These are phyloP conservation scores for Hypoxylon subgilvum DNA, from an alignment of 495 filamentous ascomycete genomes.

Conservation along the genomic window DNA sequence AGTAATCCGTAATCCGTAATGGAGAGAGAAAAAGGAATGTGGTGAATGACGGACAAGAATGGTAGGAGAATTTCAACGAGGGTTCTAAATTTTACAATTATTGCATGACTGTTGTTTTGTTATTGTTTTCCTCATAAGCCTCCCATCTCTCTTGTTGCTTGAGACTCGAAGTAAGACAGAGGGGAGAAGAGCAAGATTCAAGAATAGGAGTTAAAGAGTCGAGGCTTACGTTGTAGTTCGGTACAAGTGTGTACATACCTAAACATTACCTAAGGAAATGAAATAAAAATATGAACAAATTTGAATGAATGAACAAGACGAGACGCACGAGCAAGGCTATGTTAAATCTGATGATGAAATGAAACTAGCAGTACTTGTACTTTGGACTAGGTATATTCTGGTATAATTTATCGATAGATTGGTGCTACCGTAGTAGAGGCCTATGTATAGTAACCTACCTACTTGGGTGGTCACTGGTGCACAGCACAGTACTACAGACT, in stretches of 20 bases:
- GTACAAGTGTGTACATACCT: too few species aligned
- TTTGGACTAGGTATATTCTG: too few species aligned
- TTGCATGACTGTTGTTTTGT: conserved; percentile 22
- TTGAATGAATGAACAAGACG: too few species aligned
- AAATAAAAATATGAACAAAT: too few species aligned
- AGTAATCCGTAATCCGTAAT: too few species aligned
- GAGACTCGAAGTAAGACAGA: conserved; percentile 4
- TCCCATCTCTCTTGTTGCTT: conserved; percentile 10
- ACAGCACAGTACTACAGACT: neutral
- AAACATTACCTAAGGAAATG: too few species aligned
- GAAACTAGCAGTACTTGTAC: too few species aligned
- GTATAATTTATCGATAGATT: too few species aligned
- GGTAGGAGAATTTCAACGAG: neutral
- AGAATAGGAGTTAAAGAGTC: neutral
- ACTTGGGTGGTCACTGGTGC: too few species aligned
- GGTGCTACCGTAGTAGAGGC: neutral
- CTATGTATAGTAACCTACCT: conserved; percentile 1
- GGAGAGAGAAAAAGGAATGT: conserved; percentile 5
- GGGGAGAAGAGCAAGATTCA: conserved; percentile 8
- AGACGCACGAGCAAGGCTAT: too few species aligned
- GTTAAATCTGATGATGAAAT: too few species aligned
- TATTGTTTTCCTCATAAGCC: conserved; percentile 2
- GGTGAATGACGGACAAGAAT: conserved; percentile 29
- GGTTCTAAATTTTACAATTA: conserved; percentile 5
- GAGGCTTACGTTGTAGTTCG: too few species aligned